These are phyloP conservation scores for Punica granatum DNA, from an alignment of 345 rosid genomes.

Conservation along the genomic window DNA sequence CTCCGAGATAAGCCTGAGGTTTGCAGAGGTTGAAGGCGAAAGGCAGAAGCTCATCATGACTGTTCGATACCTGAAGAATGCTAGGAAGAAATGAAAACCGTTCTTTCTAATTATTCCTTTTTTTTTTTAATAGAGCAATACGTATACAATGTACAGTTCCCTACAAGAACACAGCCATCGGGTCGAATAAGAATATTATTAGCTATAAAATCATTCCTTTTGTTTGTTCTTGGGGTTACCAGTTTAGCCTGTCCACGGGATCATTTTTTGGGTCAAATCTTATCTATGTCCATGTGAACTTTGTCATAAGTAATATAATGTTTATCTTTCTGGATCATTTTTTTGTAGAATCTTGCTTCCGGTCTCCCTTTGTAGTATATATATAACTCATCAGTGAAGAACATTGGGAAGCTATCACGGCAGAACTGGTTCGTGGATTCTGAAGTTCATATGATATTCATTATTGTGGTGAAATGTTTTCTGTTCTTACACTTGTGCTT, in stretches of 20 bases:
- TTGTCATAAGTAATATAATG: background rate
- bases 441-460: no score
- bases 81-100: conserved; percentile 34
- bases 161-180: conserved; percentile 7
- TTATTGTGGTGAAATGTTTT: no score
- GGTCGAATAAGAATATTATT: conserved; percentile 21
- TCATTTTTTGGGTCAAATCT: background rate
- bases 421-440: background rate
- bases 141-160: conserved; percentile 32
- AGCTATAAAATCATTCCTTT: background rate
- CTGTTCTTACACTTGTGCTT: no score
- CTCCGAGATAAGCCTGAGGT: no score
- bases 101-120: conserved; percentile 4
- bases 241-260: background rate
- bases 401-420: background rate
- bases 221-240: background rate
- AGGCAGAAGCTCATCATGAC: conserved; percentile 93
- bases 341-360: background rate
- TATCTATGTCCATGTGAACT: conserved; percentile 1
- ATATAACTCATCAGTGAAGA: background rate
- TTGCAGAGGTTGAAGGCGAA: no score
- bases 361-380: background rate
- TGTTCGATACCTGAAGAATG: conserved; percentile 60
- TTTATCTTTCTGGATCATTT: background rate
- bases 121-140: conserved; percentile 19